These are phyloP conservation scores for Lobosporangium transversale DNA, from an alignment of 192 early-diverging fungal species.

Conservation along the genomic window DNA sequence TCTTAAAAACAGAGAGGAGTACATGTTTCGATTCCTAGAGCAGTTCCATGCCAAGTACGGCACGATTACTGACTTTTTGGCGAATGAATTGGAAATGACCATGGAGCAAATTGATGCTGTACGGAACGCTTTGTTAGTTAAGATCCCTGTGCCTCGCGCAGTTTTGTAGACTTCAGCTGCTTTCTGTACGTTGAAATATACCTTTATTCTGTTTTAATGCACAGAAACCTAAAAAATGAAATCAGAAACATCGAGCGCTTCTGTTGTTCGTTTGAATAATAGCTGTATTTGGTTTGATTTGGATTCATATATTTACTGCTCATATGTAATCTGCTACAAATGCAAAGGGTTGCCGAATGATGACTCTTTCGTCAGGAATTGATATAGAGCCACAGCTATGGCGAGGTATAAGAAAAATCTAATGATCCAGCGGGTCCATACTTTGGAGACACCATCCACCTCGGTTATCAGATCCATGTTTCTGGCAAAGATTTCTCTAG, in stretches of 20 bases:
- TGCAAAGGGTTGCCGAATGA: too few species aligned
- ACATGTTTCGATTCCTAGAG: conserved; percentile 47
- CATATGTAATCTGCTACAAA: neutral
- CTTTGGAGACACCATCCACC: conserved; percentile 14
- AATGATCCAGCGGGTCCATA: conserved; percentile 36
- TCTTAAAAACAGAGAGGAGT: conserved; percentile 36
- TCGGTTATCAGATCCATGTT: conserved; percentile 38
- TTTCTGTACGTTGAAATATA: neutral
- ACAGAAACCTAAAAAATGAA: neutral
- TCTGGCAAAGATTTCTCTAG: conserved; percentile 37
- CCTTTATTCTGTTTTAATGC: neutral
- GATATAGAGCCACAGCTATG: conserved; percentile 13
- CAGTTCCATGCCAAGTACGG: conserved; percentile 59
- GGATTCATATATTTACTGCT: neutral
- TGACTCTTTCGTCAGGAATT: too few species aligned
- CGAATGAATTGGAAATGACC: conserved; percentile 51
- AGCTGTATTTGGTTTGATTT: neutral
- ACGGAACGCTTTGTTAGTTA: conserved; percentile 54
- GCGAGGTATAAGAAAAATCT: conserved; percentile 10
- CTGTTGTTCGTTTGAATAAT: neutral
- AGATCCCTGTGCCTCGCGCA: conserved; percentile 50
- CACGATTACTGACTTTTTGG: conserved; percentile 58
- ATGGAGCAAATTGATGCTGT: conserved; percentile 50
- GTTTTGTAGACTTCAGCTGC: conserved; percentile 1
- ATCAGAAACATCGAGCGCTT: too few species aligned